phyloP scores from a whole-genome alignment of 257 asterid genomes.

The Handroanthus guayacan region DNA sequence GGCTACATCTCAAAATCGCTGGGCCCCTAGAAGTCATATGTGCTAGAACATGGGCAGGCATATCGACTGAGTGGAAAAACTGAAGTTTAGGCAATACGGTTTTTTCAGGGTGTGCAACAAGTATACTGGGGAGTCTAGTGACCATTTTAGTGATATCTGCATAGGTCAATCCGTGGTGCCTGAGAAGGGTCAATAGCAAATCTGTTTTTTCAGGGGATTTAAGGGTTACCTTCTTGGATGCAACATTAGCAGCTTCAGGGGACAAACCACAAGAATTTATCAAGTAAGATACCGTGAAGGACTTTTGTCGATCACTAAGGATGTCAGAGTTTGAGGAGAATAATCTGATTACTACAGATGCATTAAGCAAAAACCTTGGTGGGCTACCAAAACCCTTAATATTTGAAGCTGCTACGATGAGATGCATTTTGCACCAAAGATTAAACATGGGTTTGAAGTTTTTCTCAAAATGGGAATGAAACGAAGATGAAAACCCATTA shows the following conservation, averaged over 20 bases:
- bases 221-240: slow-evolving; percentile 2
- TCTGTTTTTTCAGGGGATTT: slow-evolving; percentile 7
- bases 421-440: background rate
- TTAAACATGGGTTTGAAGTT: slow-evolving; percentile 1
- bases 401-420: background rate
- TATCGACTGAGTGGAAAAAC: slow-evolving; percentile 1
- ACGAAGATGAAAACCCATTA: background rate
- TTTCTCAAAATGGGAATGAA: background rate
- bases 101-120: slow-evolving; percentile 12
- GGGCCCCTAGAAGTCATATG: background rate
- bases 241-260: slow-evolving; percentile 3
- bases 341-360: background rate
- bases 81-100: background rate
- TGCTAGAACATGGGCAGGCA: background rate
- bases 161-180: background rate
- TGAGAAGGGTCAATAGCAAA: background rate
- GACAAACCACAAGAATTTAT: slow-evolving; percentile 15
- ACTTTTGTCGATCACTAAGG: background rate
- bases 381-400: background rate
- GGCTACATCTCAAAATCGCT: background rate
- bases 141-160: slow-evolving; percentile 1
- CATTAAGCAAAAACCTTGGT: background rate
- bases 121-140: background rate
- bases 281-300: background rate
- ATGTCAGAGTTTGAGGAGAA: background rate